Base-by-base conservation (phyloP, 108 stramenopile genomes). In the Aurantiochytrium sp. region DNA sequence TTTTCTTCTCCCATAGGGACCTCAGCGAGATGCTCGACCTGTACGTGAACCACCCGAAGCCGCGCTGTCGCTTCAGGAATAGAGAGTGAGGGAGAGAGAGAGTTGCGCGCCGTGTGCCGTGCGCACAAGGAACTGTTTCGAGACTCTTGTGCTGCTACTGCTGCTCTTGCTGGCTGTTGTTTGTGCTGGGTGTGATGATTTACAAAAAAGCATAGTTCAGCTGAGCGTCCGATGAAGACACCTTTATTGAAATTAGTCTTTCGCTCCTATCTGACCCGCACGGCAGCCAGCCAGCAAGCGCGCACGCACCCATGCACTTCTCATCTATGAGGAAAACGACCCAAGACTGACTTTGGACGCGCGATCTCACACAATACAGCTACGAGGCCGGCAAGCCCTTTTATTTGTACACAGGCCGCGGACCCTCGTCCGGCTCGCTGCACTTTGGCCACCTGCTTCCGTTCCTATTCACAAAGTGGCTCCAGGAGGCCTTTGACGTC, bases 1-100 rank as follows among this genome's bases (percentile, higher is more conserved):
- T 99, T 52, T 99, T 98, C 93, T 99, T 98, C 91, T 96, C 95
- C 34, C 99, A 99, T 92, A 95, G 99, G 15, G 99, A 99, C 87
- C 89, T 99, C 89, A 91, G 91, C 81, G 89, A 95, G 89, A 89
- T 98, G 88, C 89, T 94, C 55, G 96, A 97, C 86, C 89, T 91
- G 55, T 91, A 81, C 8, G 73, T 81, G 69, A 52, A 52, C 3
- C 50, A 95, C 27, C 94, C 95, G 69, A 87, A 39, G 24, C 88
- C 90, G 85, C 87, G 91, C 87, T 89, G 89, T n/a, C n/a, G n/a
- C n/a, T n/a, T n/a, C n/a, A n/a, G n/a, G n/a, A n/a, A n/a, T n/a
- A n/a, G n/a, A n/a, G n/a, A n/a, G n/a, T n/a, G n/a, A n/a, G n/a
- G n/a, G n/a, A n/a, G n/a, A n/a, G n/a, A n/a, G n/a, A n/a, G n/a